Percentiles rank a stretch among this genome's conserved stretches.
These are phyloP conservation scores for Pseudogymnoascus verrucosus DNA, from an alignment of 2,329 filamentous ascomycete genomes.

Conservation along the genomic window DNA sequence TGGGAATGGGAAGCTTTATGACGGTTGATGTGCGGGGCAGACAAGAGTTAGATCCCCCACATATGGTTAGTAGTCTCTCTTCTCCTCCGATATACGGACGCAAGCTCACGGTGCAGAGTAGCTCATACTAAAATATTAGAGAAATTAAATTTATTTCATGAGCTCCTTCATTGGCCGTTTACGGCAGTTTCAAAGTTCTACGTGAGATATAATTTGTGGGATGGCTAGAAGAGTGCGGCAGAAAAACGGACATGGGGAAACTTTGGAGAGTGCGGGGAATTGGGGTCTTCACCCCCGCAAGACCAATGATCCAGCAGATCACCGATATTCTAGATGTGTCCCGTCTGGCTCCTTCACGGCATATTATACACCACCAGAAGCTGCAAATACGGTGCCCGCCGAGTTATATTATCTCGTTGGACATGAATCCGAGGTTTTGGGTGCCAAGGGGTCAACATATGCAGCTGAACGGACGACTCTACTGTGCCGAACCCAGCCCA, in stretches of 20 bases:
- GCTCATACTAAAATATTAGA: not conserved
- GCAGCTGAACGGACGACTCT: no score
- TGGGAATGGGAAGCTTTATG: not conserved
- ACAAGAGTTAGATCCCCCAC: not conserved
- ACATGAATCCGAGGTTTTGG: not conserved
- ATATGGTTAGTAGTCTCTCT: not conserved
- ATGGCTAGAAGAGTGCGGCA: not conserved
- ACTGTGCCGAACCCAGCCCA: not conserved
- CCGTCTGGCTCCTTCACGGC: not conserved
- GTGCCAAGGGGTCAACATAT: not conserved
- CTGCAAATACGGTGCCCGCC: not conserved
- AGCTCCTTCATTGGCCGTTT: not conserved
- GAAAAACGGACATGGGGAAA: not conserved
- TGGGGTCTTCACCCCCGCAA: not conserved
- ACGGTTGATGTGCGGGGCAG: constrained; percentile 1
- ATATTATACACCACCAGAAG: not conserved
- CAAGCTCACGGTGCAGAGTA: not conserved
- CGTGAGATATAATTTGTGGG: not conserved
- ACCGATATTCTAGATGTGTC: not conserved
- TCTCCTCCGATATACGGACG: not conserved
- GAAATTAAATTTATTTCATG: not conserved
- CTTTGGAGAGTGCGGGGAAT: constrained; percentile 5
- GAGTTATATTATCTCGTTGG: not conserved
- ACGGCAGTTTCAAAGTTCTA: not conserved
- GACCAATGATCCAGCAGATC: not conserved